A percentile compares a stretch with the other conserved stretches of the same genome.
Evolutionary conservation across 2,329 filamentous ascomycete genomes (phyloP).

Genomic region (Pestalotiopsis fici): DNA sequence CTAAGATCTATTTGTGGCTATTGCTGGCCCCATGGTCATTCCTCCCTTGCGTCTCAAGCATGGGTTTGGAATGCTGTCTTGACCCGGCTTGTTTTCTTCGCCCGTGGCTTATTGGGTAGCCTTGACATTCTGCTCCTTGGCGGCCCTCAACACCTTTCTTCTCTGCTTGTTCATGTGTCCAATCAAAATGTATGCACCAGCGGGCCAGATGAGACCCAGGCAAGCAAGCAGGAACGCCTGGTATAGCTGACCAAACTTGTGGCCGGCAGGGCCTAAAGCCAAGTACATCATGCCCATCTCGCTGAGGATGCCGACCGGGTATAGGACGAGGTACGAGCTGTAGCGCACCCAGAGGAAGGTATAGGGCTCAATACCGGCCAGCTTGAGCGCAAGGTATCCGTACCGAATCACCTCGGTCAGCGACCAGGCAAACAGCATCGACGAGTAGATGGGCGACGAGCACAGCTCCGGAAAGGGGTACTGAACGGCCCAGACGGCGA

Average conservation of each 20-base stretch:
- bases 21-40: too few relatives aligned
- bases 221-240: slow-evolving; percentile 75
- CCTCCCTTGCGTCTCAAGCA: too few relatives aligned
- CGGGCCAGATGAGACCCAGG: slow-evolving; percentile 77
- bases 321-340: slow-evolving; percentile 91
- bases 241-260: slow-evolving; percentile 47
- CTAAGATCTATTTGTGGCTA: too few relatives aligned
- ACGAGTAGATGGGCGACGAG: slow-evolving; percentile 61
- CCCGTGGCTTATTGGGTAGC: slow-evolving; percentile 8
- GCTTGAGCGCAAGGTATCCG: slow-evolving; percentile 80
- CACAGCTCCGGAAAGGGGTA: slow-evolving; percentile 68
- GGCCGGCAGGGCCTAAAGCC: slow-evolving; percentile 60
- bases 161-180: slow-evolving; percentile 95
- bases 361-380: slow-evolving; percentile 62
- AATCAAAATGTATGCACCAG: slow-evolving; percentile 80
- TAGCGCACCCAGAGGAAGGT: slow-evolving; percentile 81
- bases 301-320: slow-evolving; percentile 87
- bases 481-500: slow-evolving; percentile 87
- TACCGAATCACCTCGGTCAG: slow-evolving; percentile 93
- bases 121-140: slow-evolving; percentile 47
- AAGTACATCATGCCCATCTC: slow-evolving; percentile 81
- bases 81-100: not conserved
- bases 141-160: slow-evolving; percentile 71
- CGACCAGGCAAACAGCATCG: slow-evolving; percentile 86
- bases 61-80: not conserved